phyloP scores from a whole-genome alignment of 495 filamentous ascomycete genomes.

The Hypomontagnella submonticulosa region DNA sequence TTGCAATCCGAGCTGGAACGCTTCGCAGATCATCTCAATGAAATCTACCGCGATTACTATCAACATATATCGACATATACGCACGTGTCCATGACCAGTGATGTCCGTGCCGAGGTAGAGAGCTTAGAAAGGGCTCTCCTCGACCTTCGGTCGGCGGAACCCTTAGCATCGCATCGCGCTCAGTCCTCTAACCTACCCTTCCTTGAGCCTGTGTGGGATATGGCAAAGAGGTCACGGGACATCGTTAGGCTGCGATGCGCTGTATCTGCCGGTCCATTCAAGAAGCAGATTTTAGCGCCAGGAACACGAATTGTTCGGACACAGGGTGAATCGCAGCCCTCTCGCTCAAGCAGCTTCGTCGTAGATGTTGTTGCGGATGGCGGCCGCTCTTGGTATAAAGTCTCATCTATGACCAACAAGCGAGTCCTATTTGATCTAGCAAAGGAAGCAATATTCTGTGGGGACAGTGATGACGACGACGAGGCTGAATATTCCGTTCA shows the following conservation, averaged over 20 bases:
- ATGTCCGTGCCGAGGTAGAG: constrained; percentile 40
- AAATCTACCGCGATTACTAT: constrained; percentile 42
- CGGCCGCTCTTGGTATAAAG: constrained; percentile 46
- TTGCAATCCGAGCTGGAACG: constrained; percentile 45
- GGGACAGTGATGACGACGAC: constrained; percentile 43
- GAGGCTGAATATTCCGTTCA: constrained; percentile 6
- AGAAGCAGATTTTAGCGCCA: constrained; percentile 43
- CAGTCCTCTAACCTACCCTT: constrained; percentile 44
- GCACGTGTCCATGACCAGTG: constrained; percentile 39
- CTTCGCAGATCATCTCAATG: constrained; percentile 39
- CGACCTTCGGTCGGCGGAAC: constrained; percentile 30
- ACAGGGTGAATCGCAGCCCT: constrained; percentile 43
- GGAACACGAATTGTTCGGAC: constrained; percentile 46
- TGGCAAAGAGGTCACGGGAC: constrained; percentile 41
- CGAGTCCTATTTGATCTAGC: constrained; percentile 46
- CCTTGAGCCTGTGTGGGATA: constrained; percentile 45
- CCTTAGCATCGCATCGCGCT: constrained; percentile 32
- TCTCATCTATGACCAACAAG: constrained; percentile 48
- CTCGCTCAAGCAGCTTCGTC: constrained; percentile 38
- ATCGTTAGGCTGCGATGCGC: constrained; percentile 45
- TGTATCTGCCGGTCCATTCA: constrained; percentile 43
- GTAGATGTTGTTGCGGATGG: constrained; percentile 47
- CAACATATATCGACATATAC: constrained; percentile 43
- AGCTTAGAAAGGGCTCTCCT: constrained; percentile 21
- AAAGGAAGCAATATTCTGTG: constrained; percentile 47